Evolutionary conservation across 371 early-diverging fungal species (phyloP), one percentile per base, ranked within the genome.

Genomic region (Zychaea mexicana): DNA sequence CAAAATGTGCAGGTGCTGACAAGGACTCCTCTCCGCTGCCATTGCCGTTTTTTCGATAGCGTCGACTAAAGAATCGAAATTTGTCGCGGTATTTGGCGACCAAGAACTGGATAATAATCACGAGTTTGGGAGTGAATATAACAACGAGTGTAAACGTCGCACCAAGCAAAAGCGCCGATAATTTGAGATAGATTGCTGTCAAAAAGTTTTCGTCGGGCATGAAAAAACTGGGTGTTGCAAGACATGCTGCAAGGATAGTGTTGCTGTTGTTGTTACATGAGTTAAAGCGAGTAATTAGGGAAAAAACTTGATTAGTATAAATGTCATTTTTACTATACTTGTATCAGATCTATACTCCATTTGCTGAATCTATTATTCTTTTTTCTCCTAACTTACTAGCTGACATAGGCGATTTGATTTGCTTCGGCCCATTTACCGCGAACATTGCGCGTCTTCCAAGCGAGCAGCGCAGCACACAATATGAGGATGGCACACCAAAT

Each of bases 341-440:
- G n/a, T n/a, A n/a, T n/a, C n/a, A n/a, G n/a, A n/a, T n/a, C n/a
- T n/a, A n/a, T n/a, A n/a, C n/a, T n/a, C n/a, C n/a, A n/a, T n/a
- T n/a, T n/a, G n/a, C n/a, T n/a, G n/a, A n/a, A n/a, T n/a, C n/a
- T n/a, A n/a, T n/a, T n/a, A n/a, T n/a, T n/a, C n/a, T 55, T 42
- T 45, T 1, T 30, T 30, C 30, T 15, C n/a, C n/a, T n/a, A n/a
- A 70, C 80, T 73, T 77, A 80, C 81, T 77, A 80, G 64, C 76
- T 80, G 17, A 80, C 78, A 56, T 75, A 80, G 13, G 72, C 69
- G 45, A 77, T 71, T 60, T 80, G 81, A n/a, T 71, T 73, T 13
- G 81, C 60, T 52, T 80, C 81, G 10, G 77, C 74, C 73, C 72
- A 77, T 72, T 73, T 75, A 6, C 74, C 70, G 21, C 62, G 62